Conservation (phyloP, 345 rosid genomes). For the Durio zibethinus region DNA sequence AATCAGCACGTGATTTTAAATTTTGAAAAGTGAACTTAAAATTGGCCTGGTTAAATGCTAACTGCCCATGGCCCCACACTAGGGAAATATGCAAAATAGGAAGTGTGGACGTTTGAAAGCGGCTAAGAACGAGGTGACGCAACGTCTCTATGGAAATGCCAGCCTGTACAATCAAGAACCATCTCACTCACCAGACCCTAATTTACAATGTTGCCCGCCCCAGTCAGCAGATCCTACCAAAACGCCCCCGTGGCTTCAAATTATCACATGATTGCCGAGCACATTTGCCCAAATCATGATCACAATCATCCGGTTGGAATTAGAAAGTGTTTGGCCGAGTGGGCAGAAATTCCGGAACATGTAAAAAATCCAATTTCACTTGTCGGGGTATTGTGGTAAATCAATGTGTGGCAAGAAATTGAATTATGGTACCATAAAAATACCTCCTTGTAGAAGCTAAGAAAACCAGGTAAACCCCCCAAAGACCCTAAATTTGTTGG, state of each 20-base stretch:
- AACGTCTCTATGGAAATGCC: slow-evolving; percentile 28
- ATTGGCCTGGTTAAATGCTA: not conserved
- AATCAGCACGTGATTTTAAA: not conserved
- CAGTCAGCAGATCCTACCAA: not conserved
- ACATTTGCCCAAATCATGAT: not conserved
- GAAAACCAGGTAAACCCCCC: slow-evolving; percentile 11
- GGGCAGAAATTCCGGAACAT: not conserved
- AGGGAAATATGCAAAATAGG: too few relatives aligned
- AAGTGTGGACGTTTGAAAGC: not conserved
- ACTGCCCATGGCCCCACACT: not conserved
- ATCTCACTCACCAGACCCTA: not conserved
- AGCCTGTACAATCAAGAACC: slow-evolving; percentile 29
- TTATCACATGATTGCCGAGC: not conserved
- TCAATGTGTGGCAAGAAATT: not conserved
- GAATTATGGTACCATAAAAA: not conserved
- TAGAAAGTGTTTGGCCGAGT: not conserved
- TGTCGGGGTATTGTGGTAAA: slow-evolving; percentile 30
- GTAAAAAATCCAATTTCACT: not conserved
- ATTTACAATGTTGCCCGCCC: slow-evolving; percentile 13
- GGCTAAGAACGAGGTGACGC: not conserved
- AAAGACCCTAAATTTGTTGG: not conserved
- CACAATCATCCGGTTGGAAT: not conserved
- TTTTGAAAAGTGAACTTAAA: not conserved
- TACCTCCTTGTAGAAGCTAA: not conserved
- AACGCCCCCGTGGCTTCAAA: not conserved